phyloP scores from a whole-genome alignment of 495 filamentous ascomycete species.

The Aspergillus haitiensis region DNA sequence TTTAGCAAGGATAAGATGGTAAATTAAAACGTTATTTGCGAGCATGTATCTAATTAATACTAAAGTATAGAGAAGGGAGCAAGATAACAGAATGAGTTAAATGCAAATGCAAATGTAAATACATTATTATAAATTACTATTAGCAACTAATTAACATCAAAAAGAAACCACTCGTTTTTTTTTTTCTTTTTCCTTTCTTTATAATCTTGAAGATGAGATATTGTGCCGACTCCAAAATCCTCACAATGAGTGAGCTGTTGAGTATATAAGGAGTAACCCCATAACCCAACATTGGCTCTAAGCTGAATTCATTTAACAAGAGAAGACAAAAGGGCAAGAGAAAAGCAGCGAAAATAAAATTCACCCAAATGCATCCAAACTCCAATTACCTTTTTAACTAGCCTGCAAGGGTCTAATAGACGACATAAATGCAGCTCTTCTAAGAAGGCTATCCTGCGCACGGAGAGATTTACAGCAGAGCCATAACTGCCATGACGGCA shows the following conservation, averaged over 20 bases:
- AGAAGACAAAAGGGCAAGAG: constrained; percentile 1
- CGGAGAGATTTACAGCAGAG: constrained; percentile 37
- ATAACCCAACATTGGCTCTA: background rate
- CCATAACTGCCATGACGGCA: constrained; percentile 43
- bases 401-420: background rate
- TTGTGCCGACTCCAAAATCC: background rate
- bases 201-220: too few relatives aligned
- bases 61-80: background rate
- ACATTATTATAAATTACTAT: constrained; percentile 17
- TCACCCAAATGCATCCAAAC: constrained; percentile 4
- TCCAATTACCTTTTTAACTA: constrained; percentile 6
- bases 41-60: background rate
- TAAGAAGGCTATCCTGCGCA: background rate
- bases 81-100: background rate
- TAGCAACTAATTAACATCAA: constrained; percentile 8
- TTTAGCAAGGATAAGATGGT: too few relatives aligned
- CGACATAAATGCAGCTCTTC: background rate
- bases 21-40: too few relatives aligned
- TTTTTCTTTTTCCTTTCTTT: background rate
- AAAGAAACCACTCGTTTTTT: background rate
- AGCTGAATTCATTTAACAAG: too few relatives aligned
- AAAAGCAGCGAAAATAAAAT: constrained; percentile 6
- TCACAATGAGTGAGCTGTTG: background rate
- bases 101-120: constrained; percentile 14
- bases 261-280: background rate